Conservation (phyloP, 768 basidiomycete species). For the Rossbeevera mucosa region DNA sequence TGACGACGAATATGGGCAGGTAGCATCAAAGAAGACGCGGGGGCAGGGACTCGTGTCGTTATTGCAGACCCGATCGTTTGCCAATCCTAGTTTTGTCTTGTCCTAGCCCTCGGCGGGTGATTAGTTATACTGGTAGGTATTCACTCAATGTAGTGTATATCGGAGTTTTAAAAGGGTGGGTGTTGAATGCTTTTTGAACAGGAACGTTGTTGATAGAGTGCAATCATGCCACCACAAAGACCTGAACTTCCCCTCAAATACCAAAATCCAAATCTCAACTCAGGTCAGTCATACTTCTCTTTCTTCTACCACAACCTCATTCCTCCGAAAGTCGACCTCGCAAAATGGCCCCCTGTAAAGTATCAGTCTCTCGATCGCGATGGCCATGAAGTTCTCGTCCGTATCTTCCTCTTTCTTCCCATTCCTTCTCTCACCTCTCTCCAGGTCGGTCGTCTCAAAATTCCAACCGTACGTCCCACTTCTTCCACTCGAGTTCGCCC, state of each 20-base stretch:
- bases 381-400: constrained; percentile 78
- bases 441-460: constrained; percentile 85
- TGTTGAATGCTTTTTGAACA: constrained; percentile 36
- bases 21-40: no score
- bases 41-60: no score
- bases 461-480: constrained; percentile 66
- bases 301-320: no score
- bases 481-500: constrained; percentile 3
- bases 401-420: constrained; percentile 18
- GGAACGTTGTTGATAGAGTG: constrained; percentile 18
- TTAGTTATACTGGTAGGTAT: no score
- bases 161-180: constrained; percentile 29
- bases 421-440: constrained; percentile 21
- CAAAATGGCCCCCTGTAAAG: constrained; percentile 69
- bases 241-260: constrained; percentile 49
- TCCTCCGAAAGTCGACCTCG: no score
- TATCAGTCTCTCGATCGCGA: constrained; percentile 89
- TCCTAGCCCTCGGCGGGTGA: no score
- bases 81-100: no score
- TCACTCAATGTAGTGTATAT: no score
- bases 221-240: constrained; percentile 35
- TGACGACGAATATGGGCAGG: no score
- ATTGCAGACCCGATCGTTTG: no score
- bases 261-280: constrained; percentile 48
- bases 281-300: no score